Conservation (phyloP, 2,329 filamentous ascomycete genomes). For the Thyridium curvatum region DNA sequence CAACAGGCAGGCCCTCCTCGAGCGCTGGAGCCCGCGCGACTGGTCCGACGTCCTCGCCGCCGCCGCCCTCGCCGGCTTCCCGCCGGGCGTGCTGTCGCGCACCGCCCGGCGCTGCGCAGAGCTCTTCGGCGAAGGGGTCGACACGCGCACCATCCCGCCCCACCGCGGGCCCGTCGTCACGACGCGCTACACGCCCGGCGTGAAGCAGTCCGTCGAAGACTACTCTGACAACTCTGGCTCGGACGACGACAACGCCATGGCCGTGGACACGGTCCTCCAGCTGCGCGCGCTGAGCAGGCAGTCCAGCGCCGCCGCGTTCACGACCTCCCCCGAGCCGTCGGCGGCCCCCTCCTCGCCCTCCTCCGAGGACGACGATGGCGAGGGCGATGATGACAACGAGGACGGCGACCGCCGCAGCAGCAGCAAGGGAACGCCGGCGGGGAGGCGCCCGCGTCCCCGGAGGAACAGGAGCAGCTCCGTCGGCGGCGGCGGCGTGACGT, state of each 20-base stretch:
- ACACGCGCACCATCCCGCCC: slow-evolving; percentile 45
- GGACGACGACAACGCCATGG: slow-evolving; percentile 7
- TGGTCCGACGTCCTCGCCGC: slow-evolving; percentile 83
- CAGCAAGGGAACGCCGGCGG: background rate
- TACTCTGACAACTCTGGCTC: slow-evolving; percentile 3
- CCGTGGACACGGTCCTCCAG: background rate
- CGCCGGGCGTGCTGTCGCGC: slow-evolving; percentile 56
- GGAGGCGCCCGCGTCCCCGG: background rate
- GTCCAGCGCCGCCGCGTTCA: slow-evolving; percentile 2
- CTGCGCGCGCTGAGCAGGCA: slow-evolving; percentile 3
- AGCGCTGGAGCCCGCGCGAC: slow-evolving; percentile 50
- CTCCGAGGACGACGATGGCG: background rate
- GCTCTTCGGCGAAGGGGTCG: slow-evolving; percentile 69
- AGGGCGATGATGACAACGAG: background rate
- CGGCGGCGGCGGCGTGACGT: background rate
- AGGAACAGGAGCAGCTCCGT: background rate
- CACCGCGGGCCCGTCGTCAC: slow-evolving; percentile 6
- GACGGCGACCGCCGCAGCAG: background rate
- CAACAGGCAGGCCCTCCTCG: background rate
- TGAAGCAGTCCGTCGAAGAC: slow-evolving; percentile 6
- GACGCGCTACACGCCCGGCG: slow-evolving; percentile 13
- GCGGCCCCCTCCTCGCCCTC: background rate
- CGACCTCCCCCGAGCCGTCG: background rate
- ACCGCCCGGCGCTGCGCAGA: slow-evolving; percentile 67
- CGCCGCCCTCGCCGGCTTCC: slow-evolving; percentile 69